Conservation (phyloP, 1,284 basidiomycete genomes). For the Cutaneotrichosporon sp. region DNA sequence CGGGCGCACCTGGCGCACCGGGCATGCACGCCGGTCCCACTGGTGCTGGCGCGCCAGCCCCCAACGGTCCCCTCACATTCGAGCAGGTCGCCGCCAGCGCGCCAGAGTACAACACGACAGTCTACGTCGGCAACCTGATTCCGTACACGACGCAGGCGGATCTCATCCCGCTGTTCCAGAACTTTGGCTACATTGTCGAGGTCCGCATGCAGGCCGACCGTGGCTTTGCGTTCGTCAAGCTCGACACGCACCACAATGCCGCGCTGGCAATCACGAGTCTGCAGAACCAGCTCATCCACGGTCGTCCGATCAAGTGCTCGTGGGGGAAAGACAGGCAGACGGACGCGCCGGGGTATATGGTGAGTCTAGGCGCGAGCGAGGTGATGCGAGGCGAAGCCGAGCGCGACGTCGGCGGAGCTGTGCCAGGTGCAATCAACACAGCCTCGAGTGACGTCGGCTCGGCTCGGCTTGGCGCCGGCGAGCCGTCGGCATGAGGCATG, state of each 20-base stretch:
- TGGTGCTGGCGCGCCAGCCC: slow-evolving; percentile 6
- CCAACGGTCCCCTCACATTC: slow-evolving; percentile 80
- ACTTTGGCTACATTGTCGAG: slow-evolving; percentile 94
- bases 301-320: slow-evolving; percentile 90
- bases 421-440: no score
- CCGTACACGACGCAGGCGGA: slow-evolving; percentile 93
- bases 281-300: slow-evolving; percentile 91
- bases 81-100: slow-evolving; percentile 83
- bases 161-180: slow-evolving; percentile 85
- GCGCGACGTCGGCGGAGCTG: no score
- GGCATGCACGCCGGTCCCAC: no score
- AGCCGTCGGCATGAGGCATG: no score
- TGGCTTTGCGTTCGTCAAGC: slow-evolving; percentile 96
- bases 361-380: background rate
- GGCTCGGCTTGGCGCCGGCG: no score
- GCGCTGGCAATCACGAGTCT: slow-evolving; percentile 94
- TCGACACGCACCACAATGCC: slow-evolving; percentile 95
- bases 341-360: slow-evolving; percentile 17
- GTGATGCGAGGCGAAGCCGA: no score
- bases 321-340: slow-evolving; percentile 86
- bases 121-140: slow-evolving; percentile 97
- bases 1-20: slow-evolving; percentile 16
- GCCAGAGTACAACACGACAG: slow-evolving; percentile 85
- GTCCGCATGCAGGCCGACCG: slow-evolving; percentile 97
- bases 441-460: no score